Conservation (phyloP, 257 asterid species). For the Nicotiana tabacum region DNA sequence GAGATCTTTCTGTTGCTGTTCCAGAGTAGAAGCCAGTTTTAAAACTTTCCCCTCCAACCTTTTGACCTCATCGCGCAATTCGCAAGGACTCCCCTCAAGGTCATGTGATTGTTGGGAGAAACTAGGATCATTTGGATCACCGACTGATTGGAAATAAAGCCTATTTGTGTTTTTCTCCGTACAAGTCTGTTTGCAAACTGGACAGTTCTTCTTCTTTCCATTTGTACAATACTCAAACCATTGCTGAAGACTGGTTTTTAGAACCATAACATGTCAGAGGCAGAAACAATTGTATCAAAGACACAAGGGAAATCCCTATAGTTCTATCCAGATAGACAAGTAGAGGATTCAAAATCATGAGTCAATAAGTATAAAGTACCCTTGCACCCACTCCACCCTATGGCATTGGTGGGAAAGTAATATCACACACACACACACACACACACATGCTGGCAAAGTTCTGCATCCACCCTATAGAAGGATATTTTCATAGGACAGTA, state of each 20-base stretch:
- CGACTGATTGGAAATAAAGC: conserved; percentile 82
- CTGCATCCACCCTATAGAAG: not conserved
- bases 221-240: conserved; percentile 96
- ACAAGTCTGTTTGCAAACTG: conserved; percentile 86
- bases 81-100: conserved; percentile 38
- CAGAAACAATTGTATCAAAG: not conserved
- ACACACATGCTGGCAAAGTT: not conserved
- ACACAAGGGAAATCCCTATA: not conserved
- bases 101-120: conserved; percentile 44
- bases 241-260: conserved; percentile 65
- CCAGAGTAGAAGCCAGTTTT: conserved; percentile 61
- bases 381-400: not conserved
- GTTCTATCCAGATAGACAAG: not conserved
- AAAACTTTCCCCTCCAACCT: conserved; percentile 74
- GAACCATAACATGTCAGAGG: conserved; percentile 9
- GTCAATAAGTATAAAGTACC: not conserved
- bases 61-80: conserved; percentile 53
- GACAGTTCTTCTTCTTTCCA: conserved; percentile 82
- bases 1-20: conserved; percentile 51
- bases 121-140: conserved; percentile 55
- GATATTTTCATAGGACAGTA: not conserved
- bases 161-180: conserved; percentile 56
- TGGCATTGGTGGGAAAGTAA: not conserved
- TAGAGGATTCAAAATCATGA: not conserved
- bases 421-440: not conserved